Conservation (phyloP, 2,329 filamentous ascomycete genomes). For the Cladosporium sp. region DNA sequence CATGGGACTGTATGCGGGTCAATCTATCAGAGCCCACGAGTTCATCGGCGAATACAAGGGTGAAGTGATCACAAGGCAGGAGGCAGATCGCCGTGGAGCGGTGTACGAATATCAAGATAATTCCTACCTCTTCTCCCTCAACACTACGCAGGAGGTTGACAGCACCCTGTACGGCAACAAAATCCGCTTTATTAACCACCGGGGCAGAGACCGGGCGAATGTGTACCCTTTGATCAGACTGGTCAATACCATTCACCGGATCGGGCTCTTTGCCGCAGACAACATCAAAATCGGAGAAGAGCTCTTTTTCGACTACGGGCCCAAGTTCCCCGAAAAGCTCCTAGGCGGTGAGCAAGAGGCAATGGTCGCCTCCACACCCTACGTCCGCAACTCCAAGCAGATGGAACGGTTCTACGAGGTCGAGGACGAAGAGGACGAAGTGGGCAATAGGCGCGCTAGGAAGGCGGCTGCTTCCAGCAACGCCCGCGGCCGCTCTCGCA, state of each 20-base stretch:
- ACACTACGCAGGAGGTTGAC: conserved; percentile 54
- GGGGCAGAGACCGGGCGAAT: conserved; percentile 49
- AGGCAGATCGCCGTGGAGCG: conserved; percentile 64
- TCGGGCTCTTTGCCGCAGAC: conserved; percentile 63
- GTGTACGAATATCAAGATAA: conserved; percentile 55
- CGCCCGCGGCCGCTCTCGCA: conserved; percentile 13
- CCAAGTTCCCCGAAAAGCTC: conserved; percentile 23
- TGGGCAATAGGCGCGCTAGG: conserved; percentile 14
- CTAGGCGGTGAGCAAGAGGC: conserved; percentile 17
- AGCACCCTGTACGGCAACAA: conserved; percentile 73
- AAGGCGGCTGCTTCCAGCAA: conserved; percentile 11
- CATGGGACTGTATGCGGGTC: conserved; percentile 68
- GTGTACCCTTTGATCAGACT: conserved; percentile 63
- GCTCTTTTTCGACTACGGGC: conserved; percentile 73
- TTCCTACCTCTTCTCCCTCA: conserved; percentile 56
- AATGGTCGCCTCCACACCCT: conserved; percentile 15
- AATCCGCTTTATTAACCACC: conserved; percentile 78
- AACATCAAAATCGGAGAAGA: conserved; percentile 68
- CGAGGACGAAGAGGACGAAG: conserved; percentile 17
- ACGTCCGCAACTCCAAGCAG: conserved; percentile 19
- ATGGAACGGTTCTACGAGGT: conserved; percentile 21
- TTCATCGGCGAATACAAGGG: conserved; percentile 78
- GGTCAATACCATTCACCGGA: conserved; percentile 67
- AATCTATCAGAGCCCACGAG: conserved; percentile 60
- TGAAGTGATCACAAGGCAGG: conserved; percentile 65